Evolutionary conservation across 2,329 filamentous ascomycete genomes (phyloP).

Genomic region (Mariannaea elegans): DNA sequence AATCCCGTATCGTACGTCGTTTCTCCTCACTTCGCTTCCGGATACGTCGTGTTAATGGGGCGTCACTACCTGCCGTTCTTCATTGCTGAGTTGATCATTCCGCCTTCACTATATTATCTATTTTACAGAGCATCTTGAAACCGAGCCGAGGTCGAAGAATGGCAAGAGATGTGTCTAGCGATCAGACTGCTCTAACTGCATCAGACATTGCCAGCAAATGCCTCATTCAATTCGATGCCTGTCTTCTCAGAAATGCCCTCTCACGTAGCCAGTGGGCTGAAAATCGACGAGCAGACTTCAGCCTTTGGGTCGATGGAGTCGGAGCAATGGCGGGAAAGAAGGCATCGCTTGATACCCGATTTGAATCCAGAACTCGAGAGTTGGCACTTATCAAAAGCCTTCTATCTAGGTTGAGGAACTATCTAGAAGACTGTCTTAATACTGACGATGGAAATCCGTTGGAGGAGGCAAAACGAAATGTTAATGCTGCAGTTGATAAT

Average conservation of each 20-base stretch:
- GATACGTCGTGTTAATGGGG: no score
- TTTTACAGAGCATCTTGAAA: no score
- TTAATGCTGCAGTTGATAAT: conserved; percentile 14
- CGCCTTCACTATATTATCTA: no score
- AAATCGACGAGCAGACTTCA: conserved; percentile 20
- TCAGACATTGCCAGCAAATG: not conserved
- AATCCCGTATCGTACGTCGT: no score
- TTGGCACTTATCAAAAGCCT: conserved; percentile 9
- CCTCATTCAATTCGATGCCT: conserved; percentile 1
- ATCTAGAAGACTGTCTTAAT: not conserved
- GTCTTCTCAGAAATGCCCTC: not conserved
- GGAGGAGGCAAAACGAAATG: conserved; percentile 2
- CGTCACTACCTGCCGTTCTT: no score
- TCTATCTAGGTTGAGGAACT: not conserved
- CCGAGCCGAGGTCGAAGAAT: not conserved
- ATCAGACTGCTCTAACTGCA: not conserved
- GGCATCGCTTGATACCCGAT: conserved; percentile 14
- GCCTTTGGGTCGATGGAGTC: conserved; percentile 25
- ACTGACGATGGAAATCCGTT: not conserved
- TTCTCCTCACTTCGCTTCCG: no score
- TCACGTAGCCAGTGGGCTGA: conserved; percentile 1
- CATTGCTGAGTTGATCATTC: no score
- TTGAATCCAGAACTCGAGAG: conserved; percentile 7
- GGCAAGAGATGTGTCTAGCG: not conserved
- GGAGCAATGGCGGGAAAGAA: conserved; percentile 17